These are phyloP conservation scores for Alternaria novae-zelandiae DNA, from an alignment of 2,329 filamentous ascomycete species.

Conservation along the genomic window DNA sequence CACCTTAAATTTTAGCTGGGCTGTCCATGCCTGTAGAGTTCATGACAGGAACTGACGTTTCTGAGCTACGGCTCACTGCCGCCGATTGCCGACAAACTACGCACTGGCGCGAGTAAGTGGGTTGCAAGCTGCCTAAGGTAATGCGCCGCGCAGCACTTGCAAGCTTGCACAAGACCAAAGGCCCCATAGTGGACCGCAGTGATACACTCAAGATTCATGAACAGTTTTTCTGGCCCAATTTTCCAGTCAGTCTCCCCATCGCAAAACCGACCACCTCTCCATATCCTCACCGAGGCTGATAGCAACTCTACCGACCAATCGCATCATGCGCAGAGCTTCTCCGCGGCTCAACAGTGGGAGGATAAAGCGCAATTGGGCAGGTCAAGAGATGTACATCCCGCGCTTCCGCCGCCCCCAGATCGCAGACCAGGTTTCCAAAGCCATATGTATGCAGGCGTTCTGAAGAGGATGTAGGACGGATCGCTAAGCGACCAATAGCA, in stretches of 20 bases:
- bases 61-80: slow-evolving; percentile 4
- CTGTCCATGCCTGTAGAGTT: not conserved
- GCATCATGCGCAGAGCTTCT: slow-evolving; percentile 3
- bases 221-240: not conserved
- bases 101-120: slow-evolving; percentile 8
- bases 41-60: not conserved
- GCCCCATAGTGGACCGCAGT: slow-evolving; percentile 12
- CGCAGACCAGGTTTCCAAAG: slow-evolving; percentile 17
- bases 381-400: slow-evolving; percentile 18
- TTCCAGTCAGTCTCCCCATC: not conserved
- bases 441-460: slow-evolving; percentile 6
- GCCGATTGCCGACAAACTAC: slow-evolving; percentile 6
- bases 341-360: slow-evolving; percentile 10
- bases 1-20: not conserved
- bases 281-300: not conserved
- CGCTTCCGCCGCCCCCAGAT: slow-evolving; percentile 13
- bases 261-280: not conserved
- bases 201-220: slow-evolving; percentile 4
- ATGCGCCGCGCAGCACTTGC: slow-evolving; percentile 6
- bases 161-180: slow-evolving; percentile 9
- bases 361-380: slow-evolving; percentile 1
- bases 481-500: slow-evolving; percentile 16
- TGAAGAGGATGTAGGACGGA: slow-evolving; percentile 1
- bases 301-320: not conserved
- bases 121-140: not conserved